Base-by-base conservation (phyloP, 106 monocot genomes). In the Agapanthus africanus region DNA sequence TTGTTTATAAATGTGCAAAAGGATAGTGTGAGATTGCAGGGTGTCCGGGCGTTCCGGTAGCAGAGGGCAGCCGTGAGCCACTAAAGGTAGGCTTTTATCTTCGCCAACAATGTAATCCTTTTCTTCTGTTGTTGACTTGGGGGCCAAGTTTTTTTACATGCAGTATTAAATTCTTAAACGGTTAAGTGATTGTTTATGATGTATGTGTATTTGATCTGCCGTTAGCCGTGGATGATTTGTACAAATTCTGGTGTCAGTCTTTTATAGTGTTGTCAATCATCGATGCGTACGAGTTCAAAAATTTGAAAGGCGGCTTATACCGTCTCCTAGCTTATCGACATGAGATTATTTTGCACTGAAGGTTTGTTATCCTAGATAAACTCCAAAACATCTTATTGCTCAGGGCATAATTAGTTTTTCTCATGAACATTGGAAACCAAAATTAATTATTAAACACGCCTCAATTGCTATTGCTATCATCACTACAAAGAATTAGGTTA, bases 11-110 rank as follows among this genome's bases (percentile, higher is more conserved):
- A n/a, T 56, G 60, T 84, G 79, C 54, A 81, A 79, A 81, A 86
- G 77, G 84, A 84, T 87, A 97, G 95, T 92, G 91, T 87, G 95
- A 97, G 79, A 74, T 89, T 25, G 83, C 88, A 66, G 86, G 78
- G 42, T 64, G 67, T 82, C 71, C 84, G 77, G 79, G 73, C 21
- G 60, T 87, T 78, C 88, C 88, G 44, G 86, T 97, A 32, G 88
- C 88, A 70, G 88, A 97, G 40, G 95, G 95, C 49, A 86, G 60
- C 77, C 70, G 66, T 67, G 82, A 87, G 30, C 88, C 91, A 38
- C 79, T 97, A 35, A 97, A 97, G 95, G 93, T 93, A 80, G 22
- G 35, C 4, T 22, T 61, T 79, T 30, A 57, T 57, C 30, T 30
- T 57, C 30, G 8, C 56, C 10, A n/a, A n/a, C n/a, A 30, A 11